Base-by-base conservation (phyloP, 1,284 basidiomycete species). In the Pseudozyma pruni region DNA sequence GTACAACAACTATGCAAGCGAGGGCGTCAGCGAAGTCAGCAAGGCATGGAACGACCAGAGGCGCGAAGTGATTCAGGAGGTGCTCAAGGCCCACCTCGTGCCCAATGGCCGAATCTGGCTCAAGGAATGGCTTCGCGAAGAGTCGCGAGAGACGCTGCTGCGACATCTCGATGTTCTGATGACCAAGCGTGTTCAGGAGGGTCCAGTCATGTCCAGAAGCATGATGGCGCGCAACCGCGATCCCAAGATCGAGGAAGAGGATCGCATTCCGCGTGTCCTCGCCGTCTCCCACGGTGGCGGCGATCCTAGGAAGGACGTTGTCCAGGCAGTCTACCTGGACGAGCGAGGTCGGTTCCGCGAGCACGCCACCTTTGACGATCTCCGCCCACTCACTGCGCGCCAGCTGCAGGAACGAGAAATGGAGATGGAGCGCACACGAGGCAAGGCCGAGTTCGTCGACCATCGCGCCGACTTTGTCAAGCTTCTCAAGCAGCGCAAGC, bases 231-330 rank as follows among this genome's bases (percentile, higher is more conserved):
- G 74, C 17, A 71, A 71, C 35, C 61, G 63, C 31, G 70, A 77
- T 31, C 73, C 73, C 39, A 70, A 71, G 43, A 84, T 86, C 5
- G 86, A 87, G 23, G 87, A 90, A 83, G 86, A 87, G 56, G 84
- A 86, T 38, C 91, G 92, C 43, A 87, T 88, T 0, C 90, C 93
- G 0, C 90, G 91, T 8, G 93, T 98, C 4, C 86, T 99, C 34
- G 92, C 95, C 5, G 85, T 97, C 57, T 97, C 95, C 4, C 93
- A 94, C 88, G 96, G 96, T 41, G 90, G 91, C 80, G 96, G 96
- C 47, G 93, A 96, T 74, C 92, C 92, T 35, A 89, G 91, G 74
- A 91, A 90, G 76, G 95, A 98, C 83, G 89, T 90, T 2, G 91
- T 97, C 60, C 88, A 90, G 29, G 85, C 92, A 31, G 90, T 96